Base-by-base conservation (phyloP, 768 basidiomycete species). In the Agrocybe praecox region DNA sequence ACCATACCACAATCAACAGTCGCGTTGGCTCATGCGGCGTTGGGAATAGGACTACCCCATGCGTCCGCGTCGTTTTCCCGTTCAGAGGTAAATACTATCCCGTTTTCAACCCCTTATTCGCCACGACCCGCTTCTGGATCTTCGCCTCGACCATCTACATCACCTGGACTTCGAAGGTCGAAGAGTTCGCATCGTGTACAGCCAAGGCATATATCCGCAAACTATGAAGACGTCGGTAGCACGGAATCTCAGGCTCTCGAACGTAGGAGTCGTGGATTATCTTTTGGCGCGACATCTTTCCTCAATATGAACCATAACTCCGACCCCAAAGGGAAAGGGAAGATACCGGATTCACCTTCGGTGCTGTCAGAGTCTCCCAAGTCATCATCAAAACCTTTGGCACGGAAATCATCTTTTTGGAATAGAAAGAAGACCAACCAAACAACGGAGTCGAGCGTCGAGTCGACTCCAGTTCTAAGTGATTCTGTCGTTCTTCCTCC, bases 401-500 rank as follows among this genome's bases (percentile, higher is more conserved):
- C 79, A 11, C 82, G 87, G 49, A 84, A 83, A 67, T 64, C 84
- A 10, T 90, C 89, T 6, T 89, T 90, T 63, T 90, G 88, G 88
- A 75, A 73, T 46, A 80, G 82, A 56, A 85, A 77, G 70, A 77
- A 82, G 43, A 52, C 29, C 17, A 29, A 24, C 6, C 53, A 51
- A 11, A 29, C 55, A 15, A 47, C 36, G 15, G 52, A 58, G 59
- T 22, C 53, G 29, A 49, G 43, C 17, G 51, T 22, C 26, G 15
- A 46, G 19, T 56, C 58, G 46, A 67, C 46, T 46, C 44, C 46
- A 56, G 47, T 22, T 29, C 34, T 45, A 55, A 49, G 26, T 34
- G 33, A 59, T 14, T 40, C 49, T 17, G 18, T 54, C 42, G 36
- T 64, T 40, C 44, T 53, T 18, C 68, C 61, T 1, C 60, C 68